Evolutionary conservation across 2,329 filamentous ascomycete genomes (phyloP).

Genomic region (Pseudocercospora musae): DNA sequence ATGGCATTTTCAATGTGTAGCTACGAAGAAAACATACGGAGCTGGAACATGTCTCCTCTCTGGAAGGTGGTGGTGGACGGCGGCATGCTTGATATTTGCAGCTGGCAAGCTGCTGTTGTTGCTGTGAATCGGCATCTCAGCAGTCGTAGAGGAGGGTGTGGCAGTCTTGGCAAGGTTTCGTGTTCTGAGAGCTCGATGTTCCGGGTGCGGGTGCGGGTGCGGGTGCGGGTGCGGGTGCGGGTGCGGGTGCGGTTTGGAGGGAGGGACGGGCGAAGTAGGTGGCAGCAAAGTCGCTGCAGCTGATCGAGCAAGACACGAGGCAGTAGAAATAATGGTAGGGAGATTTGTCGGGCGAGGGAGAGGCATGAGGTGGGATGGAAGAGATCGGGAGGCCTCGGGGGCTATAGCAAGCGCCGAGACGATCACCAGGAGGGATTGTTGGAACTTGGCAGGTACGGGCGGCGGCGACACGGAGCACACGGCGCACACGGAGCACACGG

Average conservation of each 20-base stretch:
- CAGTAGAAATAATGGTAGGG: background rate
- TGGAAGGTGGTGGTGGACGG: constrained; percentile 31
- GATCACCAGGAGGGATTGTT: constrained; percentile 3
- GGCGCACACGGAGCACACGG: no score
- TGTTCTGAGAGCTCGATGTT: constrained; percentile 3
- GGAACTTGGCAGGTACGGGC: background rate
- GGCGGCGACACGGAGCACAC: background rate
- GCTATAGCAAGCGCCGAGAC: background rate
- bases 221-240: background rate
- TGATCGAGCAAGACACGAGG: constrained; percentile 1
- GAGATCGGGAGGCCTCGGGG: constrained; percentile 12
- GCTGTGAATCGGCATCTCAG: constrained; percentile 5
- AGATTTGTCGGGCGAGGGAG: background rate
- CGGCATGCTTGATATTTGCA: constrained; percentile 35
- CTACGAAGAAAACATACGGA: constrained; percentile 20
- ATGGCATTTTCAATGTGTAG: constrained; percentile 2
- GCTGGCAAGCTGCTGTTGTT: constrained; percentile 27
- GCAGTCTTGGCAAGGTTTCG: constrained; percentile 8
- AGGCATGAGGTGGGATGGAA: constrained; percentile 6
- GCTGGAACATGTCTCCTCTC: constrained; percentile 32
- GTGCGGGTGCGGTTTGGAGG: background rate
- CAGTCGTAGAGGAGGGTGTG: constrained; percentile 1
- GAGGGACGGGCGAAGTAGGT: background rate
- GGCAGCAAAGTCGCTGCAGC: background rate
- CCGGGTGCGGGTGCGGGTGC: background rate